These are phyloP conservation scores for Cladorrhinum samala DNA, from an alignment of 495 filamentous ascomycete genomes.

Conservation along the genomic window DNA sequence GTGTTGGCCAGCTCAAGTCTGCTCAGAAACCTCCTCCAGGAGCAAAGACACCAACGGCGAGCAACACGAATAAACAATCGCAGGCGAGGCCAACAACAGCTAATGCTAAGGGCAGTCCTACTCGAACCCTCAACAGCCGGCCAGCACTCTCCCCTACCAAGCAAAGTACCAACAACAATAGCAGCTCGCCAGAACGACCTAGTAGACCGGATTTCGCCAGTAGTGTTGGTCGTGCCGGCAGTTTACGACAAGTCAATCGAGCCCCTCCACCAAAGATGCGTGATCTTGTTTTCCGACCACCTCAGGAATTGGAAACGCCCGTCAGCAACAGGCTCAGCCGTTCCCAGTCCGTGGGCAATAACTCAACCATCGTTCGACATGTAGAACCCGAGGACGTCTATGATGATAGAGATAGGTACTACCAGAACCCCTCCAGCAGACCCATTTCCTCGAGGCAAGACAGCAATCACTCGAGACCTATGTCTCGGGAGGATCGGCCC, in stretches of 20 bases:
- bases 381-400: conserved; percentile 81
- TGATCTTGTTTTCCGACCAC: conserved; percentile 52
- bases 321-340: conserved; percentile 46
- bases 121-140: conserved; percentile 69
- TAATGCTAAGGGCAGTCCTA: conserved; percentile 51
- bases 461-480: background rate
- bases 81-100: conserved; percentile 19
- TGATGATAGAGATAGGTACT: conserved; percentile 49
- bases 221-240: conserved; percentile 16
- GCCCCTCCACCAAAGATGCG: conserved; percentile 88
- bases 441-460: conserved; percentile 17
- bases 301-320: conserved; percentile 61
- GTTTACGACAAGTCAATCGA: conserved; percentile 34
- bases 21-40: conserved; percentile 40
- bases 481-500: too few relatives aligned
- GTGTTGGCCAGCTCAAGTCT: conserved; percentile 32
- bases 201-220: conserved; percentile 35
- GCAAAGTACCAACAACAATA: conserved; percentile 73
- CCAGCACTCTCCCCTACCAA: conserved; percentile 74
- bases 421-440: conserved; percentile 19
- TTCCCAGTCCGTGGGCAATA: conserved; percentile 59
- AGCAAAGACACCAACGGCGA: conserved; percentile 59
- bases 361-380: conserved; percentile 64
- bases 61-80: conserved; percentile 24
- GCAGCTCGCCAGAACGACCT: conserved; percentile 74